Conservation (phyloP, 306 rosid genomes). For the Quercus aquifolioides region DNA sequence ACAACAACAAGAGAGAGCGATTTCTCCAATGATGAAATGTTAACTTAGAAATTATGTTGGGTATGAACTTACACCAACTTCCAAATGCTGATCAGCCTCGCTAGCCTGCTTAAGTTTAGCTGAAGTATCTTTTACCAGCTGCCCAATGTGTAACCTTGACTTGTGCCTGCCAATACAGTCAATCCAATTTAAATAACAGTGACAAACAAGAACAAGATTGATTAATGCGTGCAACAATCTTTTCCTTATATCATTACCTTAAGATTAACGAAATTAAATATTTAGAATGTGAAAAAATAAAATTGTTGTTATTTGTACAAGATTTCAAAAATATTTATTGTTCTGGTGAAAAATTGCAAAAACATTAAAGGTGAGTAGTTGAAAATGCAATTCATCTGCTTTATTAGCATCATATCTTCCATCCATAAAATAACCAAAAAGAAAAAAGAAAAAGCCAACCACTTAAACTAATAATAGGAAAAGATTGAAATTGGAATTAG, state of each 20-base stretch:
- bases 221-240: not conserved
- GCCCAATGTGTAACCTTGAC: constrained; percentile 87
- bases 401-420: not conserved
- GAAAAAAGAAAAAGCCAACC: not conserved
- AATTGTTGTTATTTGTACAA: not conserved
- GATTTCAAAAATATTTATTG: not conserved
- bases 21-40: not conserved
- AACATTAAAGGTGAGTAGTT: not conserved
- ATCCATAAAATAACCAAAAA: not conserved
- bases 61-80: constrained; percentile 58
- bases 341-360: not conserved
- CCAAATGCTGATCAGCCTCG: constrained; percentile 73
- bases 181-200: constrained; percentile 7
- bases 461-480: not conserved
- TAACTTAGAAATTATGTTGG: not conserved
- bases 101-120: constrained; percentile 91
- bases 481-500: not conserved
- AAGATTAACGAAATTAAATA: not conserved
- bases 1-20: not conserved
- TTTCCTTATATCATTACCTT: not conserved
- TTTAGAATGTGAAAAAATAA: not conserved
- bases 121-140: constrained; percentile 89
- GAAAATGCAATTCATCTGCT: not conserved
- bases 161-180: constrained; percentile 62
- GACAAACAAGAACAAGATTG: not conserved